Percentiles rank a stretch among this genome's conserved stretches.
phyloP scores from a whole-genome alignment of 2,329 filamentous ascomycete species.

The Beauveria asiatica region DNA sequence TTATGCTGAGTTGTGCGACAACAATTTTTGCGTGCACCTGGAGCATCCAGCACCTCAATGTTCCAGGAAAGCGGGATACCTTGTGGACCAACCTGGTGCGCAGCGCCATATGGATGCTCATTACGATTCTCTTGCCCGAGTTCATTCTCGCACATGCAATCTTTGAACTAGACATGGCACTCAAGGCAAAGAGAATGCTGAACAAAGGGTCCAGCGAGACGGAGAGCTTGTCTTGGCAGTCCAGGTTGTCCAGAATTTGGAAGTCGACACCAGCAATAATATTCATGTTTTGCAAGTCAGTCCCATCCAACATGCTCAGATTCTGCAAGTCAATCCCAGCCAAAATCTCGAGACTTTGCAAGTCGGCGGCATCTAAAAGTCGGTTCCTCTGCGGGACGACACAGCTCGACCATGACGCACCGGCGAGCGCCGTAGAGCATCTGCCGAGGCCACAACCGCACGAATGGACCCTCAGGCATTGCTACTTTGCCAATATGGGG shows the following conservation, averaged over 20 bases:
- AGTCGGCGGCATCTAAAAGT: neutral
- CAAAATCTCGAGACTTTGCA: neutral
- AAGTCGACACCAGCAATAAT: no score
- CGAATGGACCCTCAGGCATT: neutral
- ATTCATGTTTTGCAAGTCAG: no score
- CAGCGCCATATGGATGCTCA: neutral
- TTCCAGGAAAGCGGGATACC: neutral
- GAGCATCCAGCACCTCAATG: constrained; percentile 1
- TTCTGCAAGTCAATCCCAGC: no score
- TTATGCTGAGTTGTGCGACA: neutral
- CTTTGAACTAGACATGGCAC: neutral
- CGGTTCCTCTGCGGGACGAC: no score
- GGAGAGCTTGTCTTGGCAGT: neutral
- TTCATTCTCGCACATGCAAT: neutral
- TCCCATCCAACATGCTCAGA: no score
- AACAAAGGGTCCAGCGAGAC: neutral
- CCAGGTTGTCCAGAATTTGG: no score
- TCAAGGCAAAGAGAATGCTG: neutral
- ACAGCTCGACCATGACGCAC: no score
- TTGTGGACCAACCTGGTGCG: neutral
- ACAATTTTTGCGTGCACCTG: neutral
- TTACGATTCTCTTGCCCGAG: neutral
- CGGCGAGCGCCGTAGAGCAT: no score
- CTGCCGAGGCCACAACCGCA: neutral
- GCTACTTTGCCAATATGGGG: neutral